Evolutionary conservation across 2,329 filamentous ascomycete genomes (phyloP).

Genomic region (Byssothecium circinans): DNA sequence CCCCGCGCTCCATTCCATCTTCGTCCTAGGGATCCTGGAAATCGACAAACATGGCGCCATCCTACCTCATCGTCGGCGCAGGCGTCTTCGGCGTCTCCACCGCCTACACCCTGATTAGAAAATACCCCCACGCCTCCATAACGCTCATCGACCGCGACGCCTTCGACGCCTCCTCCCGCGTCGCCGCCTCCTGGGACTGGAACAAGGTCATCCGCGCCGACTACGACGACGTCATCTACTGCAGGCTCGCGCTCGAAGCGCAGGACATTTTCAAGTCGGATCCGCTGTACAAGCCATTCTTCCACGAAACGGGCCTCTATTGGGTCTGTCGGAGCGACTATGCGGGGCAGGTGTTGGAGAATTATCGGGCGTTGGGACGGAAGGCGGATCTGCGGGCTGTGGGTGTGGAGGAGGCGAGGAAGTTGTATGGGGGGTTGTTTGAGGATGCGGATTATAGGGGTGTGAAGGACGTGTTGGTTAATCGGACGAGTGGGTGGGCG

Average conservation of each 20-base stretch:
- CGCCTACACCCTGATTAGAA: conserved; percentile 44
- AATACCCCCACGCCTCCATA: conserved; percentile 45
- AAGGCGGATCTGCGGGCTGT: conserved; percentile 51
- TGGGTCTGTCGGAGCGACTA: conserved; percentile 47
- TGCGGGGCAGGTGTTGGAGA: conserved; percentile 52
- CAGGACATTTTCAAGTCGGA: conserved; percentile 63
- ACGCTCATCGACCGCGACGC: conserved; percentile 46
- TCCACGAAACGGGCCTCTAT: conserved; percentile 57
- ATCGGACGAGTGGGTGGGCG: conserved; percentile 64
- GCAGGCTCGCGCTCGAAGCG: conserved; percentile 65
- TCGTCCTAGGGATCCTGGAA: too few relatives aligned
- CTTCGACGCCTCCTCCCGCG: conserved; percentile 34
- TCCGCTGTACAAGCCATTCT: conserved; percentile 58
- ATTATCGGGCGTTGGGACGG: conserved; percentile 54
- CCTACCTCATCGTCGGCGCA: conserved; percentile 41
- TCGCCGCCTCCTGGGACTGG: conserved; percentile 71
- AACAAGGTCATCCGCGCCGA: conserved; percentile 73
- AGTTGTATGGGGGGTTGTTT: conserved; percentile 62
- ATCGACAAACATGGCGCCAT: too few relatives aligned
- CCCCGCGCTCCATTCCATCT: too few relatives aligned
- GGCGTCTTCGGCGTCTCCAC: conserved; percentile 44
- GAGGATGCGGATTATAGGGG: conserved; percentile 62
- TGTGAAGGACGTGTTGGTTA: conserved; percentile 62
- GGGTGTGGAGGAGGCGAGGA: conserved; percentile 54
- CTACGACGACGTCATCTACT: conserved; percentile 67